phyloP scores from a whole-genome alignment of 768 basidiomycete species.

The Suillus ampliporus region DNA sequence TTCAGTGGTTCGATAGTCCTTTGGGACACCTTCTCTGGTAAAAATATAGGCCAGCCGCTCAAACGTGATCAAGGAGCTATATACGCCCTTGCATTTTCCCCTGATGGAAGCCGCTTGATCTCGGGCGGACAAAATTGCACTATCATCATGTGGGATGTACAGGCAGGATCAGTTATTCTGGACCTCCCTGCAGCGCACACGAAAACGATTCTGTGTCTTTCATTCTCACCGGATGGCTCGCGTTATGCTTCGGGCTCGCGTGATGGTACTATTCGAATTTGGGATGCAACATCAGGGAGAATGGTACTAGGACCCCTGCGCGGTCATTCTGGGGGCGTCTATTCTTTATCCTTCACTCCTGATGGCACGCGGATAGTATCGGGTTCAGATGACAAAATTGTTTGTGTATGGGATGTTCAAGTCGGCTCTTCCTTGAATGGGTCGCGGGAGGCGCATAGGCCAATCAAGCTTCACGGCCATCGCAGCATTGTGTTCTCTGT shows the following conservation, averaged over 20 bases:
- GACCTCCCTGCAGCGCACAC: slow-evolving; percentile 27
- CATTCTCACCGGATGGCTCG: slow-evolving; percentile 33
- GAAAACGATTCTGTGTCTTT: slow-evolving; percentile 32
- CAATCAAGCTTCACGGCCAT: slow-evolving; percentile 27
- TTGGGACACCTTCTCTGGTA: slow-evolving; percentile 33
- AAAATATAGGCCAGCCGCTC: slow-evolving; percentile 22
- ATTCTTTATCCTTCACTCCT: slow-evolving; percentile 34
- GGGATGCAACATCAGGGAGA: slow-evolving; percentile 31
- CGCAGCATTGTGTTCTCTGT: slow-evolving; percentile 31
- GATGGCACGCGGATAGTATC: slow-evolving; percentile 36
- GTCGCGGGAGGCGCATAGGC: slow-evolving; percentile 1
- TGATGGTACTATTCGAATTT: slow-evolving; percentile 34
- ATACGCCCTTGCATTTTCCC: slow-evolving; percentile 37
- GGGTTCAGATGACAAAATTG: slow-evolving; percentile 34
- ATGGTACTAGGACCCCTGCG: slow-evolving; percentile 21
- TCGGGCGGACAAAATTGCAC: slow-evolving; percentile 33
- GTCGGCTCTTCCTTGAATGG: slow-evolving; percentile 21
- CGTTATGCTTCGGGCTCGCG: slow-evolving; percentile 38
- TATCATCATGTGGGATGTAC: slow-evolving; percentile 33
- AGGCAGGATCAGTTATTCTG: slow-evolving; percentile 20
- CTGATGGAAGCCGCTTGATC: slow-evolving; percentile 29
- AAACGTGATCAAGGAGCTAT: slow-evolving; percentile 26
- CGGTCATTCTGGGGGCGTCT: slow-evolving; percentile 27
- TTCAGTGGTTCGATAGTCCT: slow-evolving; percentile 26
- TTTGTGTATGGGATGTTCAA: slow-evolving; percentile 37